Evolutionary conservation across 805 yeast genomes (phyloP), one percentile per base, ranked within the genome.

Genomic region (Yarrowia yakushimensis): DNA sequence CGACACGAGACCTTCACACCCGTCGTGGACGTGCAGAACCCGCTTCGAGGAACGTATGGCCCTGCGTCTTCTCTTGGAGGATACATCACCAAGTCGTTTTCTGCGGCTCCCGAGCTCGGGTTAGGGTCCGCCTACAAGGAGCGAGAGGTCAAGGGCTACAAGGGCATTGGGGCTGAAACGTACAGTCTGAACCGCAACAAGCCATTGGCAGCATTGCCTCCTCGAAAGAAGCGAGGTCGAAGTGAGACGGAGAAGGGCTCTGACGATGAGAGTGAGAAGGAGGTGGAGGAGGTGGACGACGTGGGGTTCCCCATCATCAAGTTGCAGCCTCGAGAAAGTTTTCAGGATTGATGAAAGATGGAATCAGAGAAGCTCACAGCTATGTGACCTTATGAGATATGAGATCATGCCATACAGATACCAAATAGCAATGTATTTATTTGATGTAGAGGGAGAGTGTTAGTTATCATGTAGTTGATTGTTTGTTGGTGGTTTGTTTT

Each of bases 161-260:
- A 25, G 37, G 59, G 59, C 2, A 36, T 52, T 13, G 59, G 59
- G 2, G 59, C 59, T 17, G 43, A 52, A 25, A 52, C 6, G 13
- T 52, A 52, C 59, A 52, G 59, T 13, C 7, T 48, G 22, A 48
- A 52, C 43, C 59, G 59, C 23, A 52, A 52, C 48, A 39, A 55
- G 48, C 48, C 48, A 23, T 18, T 54, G 17, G 46, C 61, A 28
- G 48, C 46, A 7, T 9, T 33, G 34, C 60, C 46, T 6, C 23
- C 13, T 15, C 46, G 60, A 6, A 54, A 41, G 61, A 39, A 55
- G 39, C 61, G 46, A 30, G 61, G 48, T 4, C 34, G 61, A 55
- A 15, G 18, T 22, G 46, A 55, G 48, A 39, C 61, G 1, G 61
- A 41, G 23, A 39, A 17, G 22, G 59, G 41, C 1, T 33, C 43